Conservation (phyloP, 2,329 filamentous ascomycete genomes). For the Sarocladium strictum region DNA sequence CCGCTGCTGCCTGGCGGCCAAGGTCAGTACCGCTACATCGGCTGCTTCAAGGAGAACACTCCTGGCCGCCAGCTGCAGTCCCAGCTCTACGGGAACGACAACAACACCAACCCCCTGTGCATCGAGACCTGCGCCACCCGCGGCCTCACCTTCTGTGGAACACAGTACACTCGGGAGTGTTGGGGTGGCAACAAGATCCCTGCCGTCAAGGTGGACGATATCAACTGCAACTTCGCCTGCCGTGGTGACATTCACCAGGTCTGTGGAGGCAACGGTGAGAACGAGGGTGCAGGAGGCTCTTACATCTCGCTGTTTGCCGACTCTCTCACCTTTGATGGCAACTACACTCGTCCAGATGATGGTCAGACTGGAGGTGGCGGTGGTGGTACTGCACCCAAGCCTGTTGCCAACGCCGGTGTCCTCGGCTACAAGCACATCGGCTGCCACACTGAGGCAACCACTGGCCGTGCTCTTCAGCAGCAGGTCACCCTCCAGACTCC, state of each 20-base stretch:
- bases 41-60: constrained; percentile 52
- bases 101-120: constrained; percentile 38
- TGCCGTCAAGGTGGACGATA: constrained; percentile 32
- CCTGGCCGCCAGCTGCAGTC: constrained; percentile 43
- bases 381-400: constrained; percentile 11
- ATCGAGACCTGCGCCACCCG: constrained; percentile 34
- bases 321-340: constrained; percentile 21
- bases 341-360: constrained; percentile 17
- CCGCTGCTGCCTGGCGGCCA: constrained; percentile 37
- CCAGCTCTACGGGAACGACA: constrained; percentile 32
- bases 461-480: constrained; percentile 25
- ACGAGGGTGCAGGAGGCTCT: constrained; percentile 24
- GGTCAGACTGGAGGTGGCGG: constrained; percentile 8
- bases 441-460: constrained; percentile 30
- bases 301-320: constrained; percentile 46
- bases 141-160: constrained; percentile 38
- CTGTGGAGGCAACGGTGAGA: constrained; percentile 45
- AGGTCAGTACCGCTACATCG: constrained; percentile 45
- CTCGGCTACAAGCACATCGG: constrained; percentile 29
- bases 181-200: constrained; percentile 48
- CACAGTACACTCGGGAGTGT: constrained; percentile 45
- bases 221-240: constrained; percentile 47
- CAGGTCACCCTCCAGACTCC: constrained; percentile 17
- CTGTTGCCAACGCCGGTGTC: constrained; percentile 32
- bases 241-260: constrained; percentile 41